These are phyloP conservation scores for Earliella scabrosa DNA, from an alignment of 1,284 basidiomycete genomes.

Conservation along the genomic window DNA sequence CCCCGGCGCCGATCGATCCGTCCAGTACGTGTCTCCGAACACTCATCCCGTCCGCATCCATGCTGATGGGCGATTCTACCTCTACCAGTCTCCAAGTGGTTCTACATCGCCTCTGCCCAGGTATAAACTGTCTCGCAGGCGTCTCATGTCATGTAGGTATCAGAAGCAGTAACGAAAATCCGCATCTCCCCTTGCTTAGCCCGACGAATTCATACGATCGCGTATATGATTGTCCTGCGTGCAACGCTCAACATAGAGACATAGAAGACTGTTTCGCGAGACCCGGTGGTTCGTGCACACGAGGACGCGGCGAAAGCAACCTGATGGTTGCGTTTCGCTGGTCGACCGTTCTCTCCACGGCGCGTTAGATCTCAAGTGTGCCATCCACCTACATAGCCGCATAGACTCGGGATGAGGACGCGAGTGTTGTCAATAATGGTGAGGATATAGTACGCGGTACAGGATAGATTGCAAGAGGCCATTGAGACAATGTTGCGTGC, in stretches of 20 bases:
- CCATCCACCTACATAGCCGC: no score
- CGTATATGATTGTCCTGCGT: conserved; percentile 9
- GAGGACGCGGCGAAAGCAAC: no score
- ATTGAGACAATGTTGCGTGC: conserved; percentile 10
- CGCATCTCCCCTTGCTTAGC: conserved; percentile 9
- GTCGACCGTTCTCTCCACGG: no score
- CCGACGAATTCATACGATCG: conserved; percentile 13
- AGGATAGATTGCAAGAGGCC: background rate
- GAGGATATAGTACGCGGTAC: conserved; percentile 16
- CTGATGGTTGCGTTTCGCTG: no score
- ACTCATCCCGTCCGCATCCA: no score
- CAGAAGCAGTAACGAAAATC: conserved; percentile 26
- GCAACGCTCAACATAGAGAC: no score
- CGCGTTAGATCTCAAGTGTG: no score
- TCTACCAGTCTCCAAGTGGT: conserved; percentile 81
- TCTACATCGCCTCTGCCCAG: conserved; percentile 86
- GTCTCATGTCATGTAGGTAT: conserved; percentile 22
- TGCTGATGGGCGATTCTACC: background rate
- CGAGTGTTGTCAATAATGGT: background rate
- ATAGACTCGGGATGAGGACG: background rate
- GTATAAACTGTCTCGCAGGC: conserved; percentile 47
- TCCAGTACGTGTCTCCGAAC: conserved; percentile 62
- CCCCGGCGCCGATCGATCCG: conserved; percentile 87
- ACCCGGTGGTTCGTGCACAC: no score
- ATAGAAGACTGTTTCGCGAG: no score